Base-by-base conservation (phyloP, 2,329 filamentous ascomycete species). In the Lecanicillium sp. region DNA sequence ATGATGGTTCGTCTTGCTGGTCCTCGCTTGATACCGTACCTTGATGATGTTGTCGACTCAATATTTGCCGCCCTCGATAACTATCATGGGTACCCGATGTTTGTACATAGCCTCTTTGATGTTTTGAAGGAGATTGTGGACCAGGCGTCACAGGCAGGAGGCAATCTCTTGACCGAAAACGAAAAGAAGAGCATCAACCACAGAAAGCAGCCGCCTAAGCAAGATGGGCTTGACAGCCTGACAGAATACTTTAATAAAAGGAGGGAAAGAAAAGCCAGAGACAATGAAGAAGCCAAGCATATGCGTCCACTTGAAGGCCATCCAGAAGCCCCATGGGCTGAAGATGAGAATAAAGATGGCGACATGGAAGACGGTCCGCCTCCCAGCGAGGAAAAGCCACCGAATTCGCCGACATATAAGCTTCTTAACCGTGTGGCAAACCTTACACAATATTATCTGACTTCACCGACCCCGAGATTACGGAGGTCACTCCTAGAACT, bases 1-100 rank as follows among this genome's bases (percentile, higher is more conserved):
- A 95, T 98, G 89, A 94, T 96, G 85, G 80, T 96, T 43, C 80
- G 77, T 18, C 72, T 98, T 12, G 86, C 88, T 14, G 92, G 92
- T 0, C 80, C 88, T 2, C 72, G 71, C 7, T 59, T 98, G 16
- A 70, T 98, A 9, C 88, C 89, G 0, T 95, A 89, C 53, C 67
- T 98, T 2, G 90, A 96, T 53, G 92, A 98, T 54, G 77, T 95
- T 1, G 80, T 96, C 3, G 83, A 81, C 4, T 90, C 86, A 1
- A 87, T 98, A 29, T 96, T 98, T 57, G 83, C 85, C 0, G 87
- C 89, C 0, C 65, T 98, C n/a, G 88, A 95, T 48, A 85, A 87
- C 51, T 98, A 92, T 51, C 92, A 98, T 51, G 92, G 92, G 2
- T 96, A 98, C 56, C 80, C 87, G 1, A 64, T 73, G 14, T 79